phyloP scores from a whole-genome alignment of 371 early-diverging fungal genomes.

The Mucor plumbeus region DNA sequence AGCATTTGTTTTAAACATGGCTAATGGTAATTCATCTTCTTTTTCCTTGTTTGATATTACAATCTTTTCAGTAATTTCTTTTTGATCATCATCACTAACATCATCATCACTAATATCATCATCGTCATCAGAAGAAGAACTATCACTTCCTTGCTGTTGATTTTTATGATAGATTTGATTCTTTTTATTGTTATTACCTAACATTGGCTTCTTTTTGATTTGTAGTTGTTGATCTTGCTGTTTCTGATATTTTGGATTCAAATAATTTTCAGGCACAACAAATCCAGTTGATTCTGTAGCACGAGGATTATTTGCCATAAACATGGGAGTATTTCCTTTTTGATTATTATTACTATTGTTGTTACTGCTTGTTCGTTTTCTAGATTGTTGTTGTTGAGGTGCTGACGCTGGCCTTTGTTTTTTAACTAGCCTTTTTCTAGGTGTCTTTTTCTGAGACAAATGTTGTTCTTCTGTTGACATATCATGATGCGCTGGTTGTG shows the following conservation, averaged over 20 bases:
- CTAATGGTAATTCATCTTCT: constrained; percentile 41
- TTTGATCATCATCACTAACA: constrained; percentile 19
- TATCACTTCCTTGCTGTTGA: constrained; percentile 16
- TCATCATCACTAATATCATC: neutral
- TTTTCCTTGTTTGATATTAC: constrained; percentile 19
- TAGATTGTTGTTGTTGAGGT: constrained; percentile 5
- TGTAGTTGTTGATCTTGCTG: neutral
- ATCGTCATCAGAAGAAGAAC: constrained; percentile 27
- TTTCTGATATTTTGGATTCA: constrained; percentile 19
- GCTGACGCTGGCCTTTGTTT: constrained; percentile 8
- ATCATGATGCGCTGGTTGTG: neutral
- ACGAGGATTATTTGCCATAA: constrained; percentile 12
- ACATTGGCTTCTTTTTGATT: neutral
- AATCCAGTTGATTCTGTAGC: constrained; percentile 40
- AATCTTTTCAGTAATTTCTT: neutral
- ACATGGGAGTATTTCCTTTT: constrained; percentile 12
- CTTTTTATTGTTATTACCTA: neutral
- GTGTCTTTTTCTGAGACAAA: constrained; percentile 4
- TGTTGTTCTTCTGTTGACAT: neutral
- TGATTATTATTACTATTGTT: constrained; percentile 17
- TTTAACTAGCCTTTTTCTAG: constrained; percentile 22
- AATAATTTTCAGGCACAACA: constrained; percentile 52
- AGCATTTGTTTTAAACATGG: constrained; percentile 28
- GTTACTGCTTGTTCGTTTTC: constrained; percentile 10
- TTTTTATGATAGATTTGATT: constrained; percentile 4